phyloP scores from a whole-genome alignment of 2,329 filamentous ascomycete species.

The Talaromyces amestolkiae region DNA sequence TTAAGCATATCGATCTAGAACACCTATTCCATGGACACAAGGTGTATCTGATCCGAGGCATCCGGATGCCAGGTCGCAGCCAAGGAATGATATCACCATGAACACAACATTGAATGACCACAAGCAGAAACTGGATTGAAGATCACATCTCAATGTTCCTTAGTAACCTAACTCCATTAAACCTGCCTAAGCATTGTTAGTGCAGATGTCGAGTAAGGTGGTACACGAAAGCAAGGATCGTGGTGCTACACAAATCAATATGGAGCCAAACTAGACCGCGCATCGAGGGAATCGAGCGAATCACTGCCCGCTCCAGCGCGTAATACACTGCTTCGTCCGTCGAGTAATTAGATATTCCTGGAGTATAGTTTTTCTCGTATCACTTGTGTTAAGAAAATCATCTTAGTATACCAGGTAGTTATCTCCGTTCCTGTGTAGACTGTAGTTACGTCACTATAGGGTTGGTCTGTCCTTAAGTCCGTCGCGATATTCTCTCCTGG shows the following conservation, averaged over 20 bases:
- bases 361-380: background rate
- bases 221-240: slow-evolving; percentile 1
- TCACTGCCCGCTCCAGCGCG: background rate
- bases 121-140: no score
- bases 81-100: slow-evolving; percentile 10
- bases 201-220: background rate
- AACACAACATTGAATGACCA: background rate
- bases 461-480: background rate
- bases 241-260: background rate
- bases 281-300: background rate
- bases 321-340: background rate
- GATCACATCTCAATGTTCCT: no score
- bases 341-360: background rate
- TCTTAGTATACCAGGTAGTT: background rate
- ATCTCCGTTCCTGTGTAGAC: background rate
- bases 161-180: no score
- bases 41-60: background rate
- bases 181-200: background rate
- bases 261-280: background rate
- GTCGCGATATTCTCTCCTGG: background rate
- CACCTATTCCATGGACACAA: background rate
- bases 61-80: background rate
- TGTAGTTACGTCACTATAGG: background rate
- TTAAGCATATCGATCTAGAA: background rate
- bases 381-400: no score